These are phyloP conservation scores for Colletotrichum neosansevieriae DNA, from an alignment of 2,329 filamentous ascomycete species.

Conservation along the genomic window DNA sequence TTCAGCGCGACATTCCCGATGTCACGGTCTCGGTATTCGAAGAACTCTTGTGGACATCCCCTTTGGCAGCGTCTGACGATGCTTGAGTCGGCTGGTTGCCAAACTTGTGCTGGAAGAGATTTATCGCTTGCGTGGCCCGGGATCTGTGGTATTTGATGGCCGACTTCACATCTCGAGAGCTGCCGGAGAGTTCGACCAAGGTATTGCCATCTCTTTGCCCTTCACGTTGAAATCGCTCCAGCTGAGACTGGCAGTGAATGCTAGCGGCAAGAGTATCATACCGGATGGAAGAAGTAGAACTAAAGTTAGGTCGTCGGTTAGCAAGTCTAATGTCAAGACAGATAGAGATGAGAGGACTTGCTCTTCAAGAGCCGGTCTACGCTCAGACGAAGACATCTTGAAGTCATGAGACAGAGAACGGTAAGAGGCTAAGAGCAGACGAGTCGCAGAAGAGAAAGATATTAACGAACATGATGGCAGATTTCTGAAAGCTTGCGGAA, in stretches of 20 bases:
- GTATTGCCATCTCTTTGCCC: slow-evolving; percentile 12
- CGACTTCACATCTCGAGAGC: slow-evolving; percentile 5
- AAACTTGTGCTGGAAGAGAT: slow-evolving; percentile 23
- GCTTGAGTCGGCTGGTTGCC: not conserved
- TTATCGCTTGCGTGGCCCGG: slow-evolving; percentile 13
- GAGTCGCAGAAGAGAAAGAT: not conserved
- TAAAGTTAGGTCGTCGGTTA: not conserved
- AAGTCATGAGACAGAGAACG: not conserved
- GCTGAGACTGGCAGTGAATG: slow-evolving; percentile 18
- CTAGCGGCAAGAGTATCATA: not conserved
- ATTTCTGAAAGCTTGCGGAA: not conserved
- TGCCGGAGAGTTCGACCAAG: not conserved
- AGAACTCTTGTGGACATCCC: not conserved
- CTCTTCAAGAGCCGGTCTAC: not conserved
- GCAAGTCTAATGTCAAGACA: not conserved
- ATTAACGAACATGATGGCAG: not conserved
- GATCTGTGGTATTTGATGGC: slow-evolving; percentile 22
- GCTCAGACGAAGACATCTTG: slow-evolving; percentile 11
- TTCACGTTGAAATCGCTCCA: slow-evolving; percentile 19
- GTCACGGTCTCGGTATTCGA: not conserved
- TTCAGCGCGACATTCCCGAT: not conserved
- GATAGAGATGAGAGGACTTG: not conserved
- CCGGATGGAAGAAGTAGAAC: not conserved
- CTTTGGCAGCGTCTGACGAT: not conserved
- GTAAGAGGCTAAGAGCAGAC: not conserved